A percentile compares a stretch with the other conserved stretches of the same genome.
Conservation (phyloP, 495 filamentous ascomycete genomes). For the Talaromyces wortmannii region DNA sequence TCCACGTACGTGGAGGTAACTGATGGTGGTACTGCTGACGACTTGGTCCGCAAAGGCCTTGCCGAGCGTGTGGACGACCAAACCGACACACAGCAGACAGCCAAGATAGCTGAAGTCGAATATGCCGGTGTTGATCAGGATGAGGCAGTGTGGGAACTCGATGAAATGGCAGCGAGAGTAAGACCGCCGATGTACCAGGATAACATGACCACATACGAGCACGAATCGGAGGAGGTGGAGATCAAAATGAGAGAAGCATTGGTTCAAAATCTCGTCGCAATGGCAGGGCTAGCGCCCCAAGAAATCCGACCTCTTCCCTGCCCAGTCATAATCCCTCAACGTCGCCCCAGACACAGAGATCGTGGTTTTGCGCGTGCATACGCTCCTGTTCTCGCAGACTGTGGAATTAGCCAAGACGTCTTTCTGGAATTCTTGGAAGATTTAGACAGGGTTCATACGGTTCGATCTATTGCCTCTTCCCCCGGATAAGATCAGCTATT, state of each 20-base stretch:
- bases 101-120: neutral
- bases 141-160: neutral
- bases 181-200: neutral
- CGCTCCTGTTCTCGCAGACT: conserved; percentile 41
- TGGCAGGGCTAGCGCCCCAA: conserved; percentile 6
- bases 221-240: neutral
- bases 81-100: neutral
- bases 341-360: conserved; percentile 18
- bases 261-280: conserved; percentile 4
- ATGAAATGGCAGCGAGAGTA: neutral
- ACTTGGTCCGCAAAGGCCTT: neutral
- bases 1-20: neutral
- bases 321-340: conserved; percentile 28
- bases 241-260: neutral
- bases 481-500: neutral
- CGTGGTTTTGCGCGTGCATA: conserved; percentile 35
- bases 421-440: conserved; percentile 50
- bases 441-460: conserved; percentile 13
- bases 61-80: neutral
- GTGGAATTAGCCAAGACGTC: conserved; percentile 41
- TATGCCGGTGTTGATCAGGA: neutral
- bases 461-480: neutral
- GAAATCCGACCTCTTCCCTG: conserved; percentile 10
- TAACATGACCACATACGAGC: no score
- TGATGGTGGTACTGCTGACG: no score